Conservation (phyloP, 1,284 basidiomycete genomes). For the Irpex sp. region DNA sequence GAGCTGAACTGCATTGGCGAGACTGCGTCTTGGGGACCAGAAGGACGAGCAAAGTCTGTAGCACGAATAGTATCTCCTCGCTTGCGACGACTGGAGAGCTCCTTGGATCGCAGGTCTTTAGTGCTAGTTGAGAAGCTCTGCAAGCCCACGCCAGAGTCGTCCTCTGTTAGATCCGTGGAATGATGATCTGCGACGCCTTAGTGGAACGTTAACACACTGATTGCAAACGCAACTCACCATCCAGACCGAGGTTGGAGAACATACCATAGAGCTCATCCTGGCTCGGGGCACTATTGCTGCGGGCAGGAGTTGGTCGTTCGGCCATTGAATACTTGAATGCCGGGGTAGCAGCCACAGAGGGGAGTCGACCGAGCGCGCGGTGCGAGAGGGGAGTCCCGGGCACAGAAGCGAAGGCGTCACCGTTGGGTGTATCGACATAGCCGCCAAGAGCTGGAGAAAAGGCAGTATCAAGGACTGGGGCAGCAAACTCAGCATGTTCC, state of each 20-base stretch:
- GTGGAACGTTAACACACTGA: neutral
- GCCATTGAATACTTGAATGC: neutral
- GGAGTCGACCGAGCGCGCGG: neutral
- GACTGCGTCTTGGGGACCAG: constrained; percentile 11
- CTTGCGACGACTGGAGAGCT: constrained; percentile 28
- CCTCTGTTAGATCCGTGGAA: neutral
- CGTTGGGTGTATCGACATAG: neutral
- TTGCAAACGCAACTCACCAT: constrained; percentile 21
- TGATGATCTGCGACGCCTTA: neutral
- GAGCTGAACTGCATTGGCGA: neutral
- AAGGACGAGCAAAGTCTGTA: constrained; percentile 33
- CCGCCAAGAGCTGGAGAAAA: constrained; percentile 13
- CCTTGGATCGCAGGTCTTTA: neutral
- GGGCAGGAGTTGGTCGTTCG: neutral
- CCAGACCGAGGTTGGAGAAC: constrained; percentile 27
- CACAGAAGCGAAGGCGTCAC: neutral
- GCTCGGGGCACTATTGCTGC: constrained; percentile 13
- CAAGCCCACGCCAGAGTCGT: constrained; percentile 16
- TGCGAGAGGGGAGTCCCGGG: neutral
- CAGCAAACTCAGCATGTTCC: neutral
- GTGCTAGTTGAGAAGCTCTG: neutral
- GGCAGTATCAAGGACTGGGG: constrained; percentile 10
- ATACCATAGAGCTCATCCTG: constrained; percentile 27
- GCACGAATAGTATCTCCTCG: constrained; percentile 46
- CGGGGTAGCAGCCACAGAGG: neutral